Evolutionary conservation across 2,329 filamentous ascomycete species (phyloP), one percentile per base, ranked within the genome.

Genomic region (Fusarium palustre): DNA sequence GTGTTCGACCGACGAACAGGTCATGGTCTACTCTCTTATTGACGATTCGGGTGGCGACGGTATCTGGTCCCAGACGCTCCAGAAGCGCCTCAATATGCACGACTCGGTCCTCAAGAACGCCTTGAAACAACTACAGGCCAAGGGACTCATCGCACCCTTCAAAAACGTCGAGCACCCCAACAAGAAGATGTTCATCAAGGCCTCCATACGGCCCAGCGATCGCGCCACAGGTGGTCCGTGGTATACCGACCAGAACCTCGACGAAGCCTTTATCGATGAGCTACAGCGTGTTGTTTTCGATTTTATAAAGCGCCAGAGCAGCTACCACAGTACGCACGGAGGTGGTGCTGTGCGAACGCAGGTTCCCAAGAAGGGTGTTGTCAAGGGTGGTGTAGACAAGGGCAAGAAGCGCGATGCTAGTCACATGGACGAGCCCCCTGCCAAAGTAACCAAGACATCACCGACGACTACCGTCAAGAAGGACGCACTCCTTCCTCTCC

Each of bases 141-240:
- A 93, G 78, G 89, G 90, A 36, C 89, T 97, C 77, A 94, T 99
- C 79, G 92, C 92, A 75, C 89, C 90, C 60, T 94, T 98, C 81
- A 96, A 95, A 81, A 96, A 91, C 79, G 94, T 97, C 80, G 94
- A 97, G 81, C 91, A 92, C 76, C 93, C 93, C 30, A 92, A 91
- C 71, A 92, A 96, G 77, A 97, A 97, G 81, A 97, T 97, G 87
- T 99, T 96, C 85, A 97, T 99, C 86, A 90, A 97, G 76, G 89
- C 91, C 55, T 90, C 91, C 67, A 87, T 99, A 64, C 88, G 90
- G 13, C 95, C 96, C 1, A 93, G 91, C 55, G 94, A 97, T 66
- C 92, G 96, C 66, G 92, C 97, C 47, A 97, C 94, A 0, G 96
- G 96, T 48, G 96, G 96, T 3, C 92, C 93, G 11, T 99, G 95